A percentile compares a stretch with the other conserved stretches of the same genome.
Conservation (phyloP, 164 flowering plant genomes). For the Buxus sempervirens region DNA sequence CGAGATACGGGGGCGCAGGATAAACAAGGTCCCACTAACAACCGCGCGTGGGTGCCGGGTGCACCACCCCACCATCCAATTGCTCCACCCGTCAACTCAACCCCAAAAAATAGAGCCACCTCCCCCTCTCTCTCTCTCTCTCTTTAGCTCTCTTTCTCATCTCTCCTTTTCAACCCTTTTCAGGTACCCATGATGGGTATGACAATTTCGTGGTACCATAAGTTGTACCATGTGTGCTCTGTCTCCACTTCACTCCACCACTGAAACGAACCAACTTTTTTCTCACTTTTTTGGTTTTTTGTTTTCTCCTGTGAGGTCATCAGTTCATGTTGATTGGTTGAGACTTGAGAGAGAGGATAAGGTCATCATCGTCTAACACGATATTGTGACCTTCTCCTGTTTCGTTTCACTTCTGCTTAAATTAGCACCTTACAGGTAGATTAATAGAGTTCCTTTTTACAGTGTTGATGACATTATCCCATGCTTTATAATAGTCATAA, state of each 20-base stretch:
- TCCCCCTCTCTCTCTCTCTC: not conserved
- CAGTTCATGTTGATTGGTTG: conserved; percentile 26
- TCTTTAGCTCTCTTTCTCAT: not conserved
- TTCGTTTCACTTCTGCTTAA: not conserved
- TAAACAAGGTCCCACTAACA: conserved; percentile 7
- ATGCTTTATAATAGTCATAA: not conserved
- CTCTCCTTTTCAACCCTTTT: conserved; percentile 1
- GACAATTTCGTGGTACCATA: conserved; percentile 15
- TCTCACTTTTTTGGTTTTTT: not conserved
- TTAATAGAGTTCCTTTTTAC: not conserved
- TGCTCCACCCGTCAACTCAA: conserved; percentile 28
- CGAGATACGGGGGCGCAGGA: conserved; percentile 6
- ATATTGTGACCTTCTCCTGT: not conserved
- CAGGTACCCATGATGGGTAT: conserved; percentile 10
- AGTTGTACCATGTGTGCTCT: conserved; percentile 21
- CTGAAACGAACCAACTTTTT: conserved; percentile 15
- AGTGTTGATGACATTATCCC: not conserved
- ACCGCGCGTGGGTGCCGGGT: conserved; percentile 25
- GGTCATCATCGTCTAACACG: conserved; percentile 25
- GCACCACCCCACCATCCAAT: conserved; percentile 23
- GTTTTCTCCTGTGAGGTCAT: conserved; percentile 19
- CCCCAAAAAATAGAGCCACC: not conserved
- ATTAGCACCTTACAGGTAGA: not conserved
- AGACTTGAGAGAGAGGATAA: conserved; percentile 42
- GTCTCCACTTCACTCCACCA: conserved; percentile 31